Percentiles rank a stretch among this genome's conserved stretches.
These are phyloP conservation scores for Pestalotiopsis sp. DNA, from an alignment of 2,329 filamentous ascomycete species.

Conservation along the genomic window DNA sequence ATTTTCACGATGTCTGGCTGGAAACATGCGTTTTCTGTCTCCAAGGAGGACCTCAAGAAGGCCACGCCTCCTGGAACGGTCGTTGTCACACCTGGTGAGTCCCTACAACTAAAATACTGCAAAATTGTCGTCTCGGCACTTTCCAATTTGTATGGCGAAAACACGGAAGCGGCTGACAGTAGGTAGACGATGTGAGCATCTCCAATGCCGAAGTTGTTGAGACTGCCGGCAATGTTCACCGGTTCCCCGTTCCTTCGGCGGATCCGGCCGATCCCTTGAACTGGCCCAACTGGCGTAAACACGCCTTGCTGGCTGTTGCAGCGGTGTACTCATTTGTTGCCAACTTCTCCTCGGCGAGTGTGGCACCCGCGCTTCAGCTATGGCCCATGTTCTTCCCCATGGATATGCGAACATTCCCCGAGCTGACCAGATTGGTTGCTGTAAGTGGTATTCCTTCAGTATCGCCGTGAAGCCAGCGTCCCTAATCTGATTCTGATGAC, in stretches of 20 bases:
- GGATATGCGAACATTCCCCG: conserved; percentile 23
- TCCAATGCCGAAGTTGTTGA: not conserved
- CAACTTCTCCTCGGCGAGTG: conserved; percentile 34
- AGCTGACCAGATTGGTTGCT: conserved; percentile 34
- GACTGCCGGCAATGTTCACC: not conserved
- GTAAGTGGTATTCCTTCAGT: conserved; percentile 21
- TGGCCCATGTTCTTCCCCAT: conserved; percentile 35
- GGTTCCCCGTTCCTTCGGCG: conserved; percentile 26
- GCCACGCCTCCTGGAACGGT: conserved; percentile 21
- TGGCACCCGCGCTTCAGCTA: conserved; percentile 35
- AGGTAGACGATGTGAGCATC: not conserved
- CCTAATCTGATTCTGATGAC: not conserved
- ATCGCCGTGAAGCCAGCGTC: conserved; percentile 27
- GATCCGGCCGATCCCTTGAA: conserved; percentile 41
- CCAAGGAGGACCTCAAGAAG: conserved; percentile 19
- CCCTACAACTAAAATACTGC: not conserved
- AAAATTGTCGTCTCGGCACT: not conserved
- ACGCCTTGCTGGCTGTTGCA: conserved; percentile 26
- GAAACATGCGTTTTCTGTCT: conserved; percentile 24
- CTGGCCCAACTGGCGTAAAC: conserved; percentile 35
- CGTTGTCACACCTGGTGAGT: conserved; percentile 1
- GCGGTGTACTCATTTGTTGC: conserved; percentile 36
- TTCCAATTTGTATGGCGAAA: not conserved
- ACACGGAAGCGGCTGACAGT: not conserved
- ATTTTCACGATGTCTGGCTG: conserved; percentile 16